phyloP scores from a whole-genome alignment of 208 protist species.

The Naegleria fowleri region DNA sequence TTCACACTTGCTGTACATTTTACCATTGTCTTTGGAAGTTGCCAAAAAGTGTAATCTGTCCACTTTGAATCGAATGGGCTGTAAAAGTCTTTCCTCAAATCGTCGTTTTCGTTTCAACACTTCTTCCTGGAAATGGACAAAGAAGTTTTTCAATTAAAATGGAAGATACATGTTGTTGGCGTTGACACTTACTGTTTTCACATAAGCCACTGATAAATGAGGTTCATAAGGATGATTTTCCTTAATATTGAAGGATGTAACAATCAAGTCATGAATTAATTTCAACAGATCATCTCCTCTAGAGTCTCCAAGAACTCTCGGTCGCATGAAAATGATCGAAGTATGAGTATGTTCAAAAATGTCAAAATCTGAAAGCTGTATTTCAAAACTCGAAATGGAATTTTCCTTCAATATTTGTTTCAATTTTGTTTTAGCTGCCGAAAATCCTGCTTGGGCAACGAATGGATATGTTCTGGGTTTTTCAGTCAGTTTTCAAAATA shows the following conservation, averaged over 20 bases:
- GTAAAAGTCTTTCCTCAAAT: not conserved
- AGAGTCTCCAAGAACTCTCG: not conserved
- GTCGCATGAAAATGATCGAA: not conserved
- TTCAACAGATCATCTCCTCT: not conserved
- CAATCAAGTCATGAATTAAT: not conserved
- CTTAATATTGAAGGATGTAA: not conserved
- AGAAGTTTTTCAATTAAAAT: too few relatives aligned
- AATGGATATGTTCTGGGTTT: not conserved
- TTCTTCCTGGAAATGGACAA: too few relatives aligned
- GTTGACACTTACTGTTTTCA: not conserved
- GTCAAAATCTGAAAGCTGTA: not conserved
- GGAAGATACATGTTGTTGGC: too few relatives aligned
- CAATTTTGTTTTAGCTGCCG: not conserved
- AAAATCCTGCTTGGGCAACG: not conserved
- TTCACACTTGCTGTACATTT: conserved; percentile 5
- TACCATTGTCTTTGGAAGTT: not conserved
- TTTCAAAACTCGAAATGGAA: not conserved
- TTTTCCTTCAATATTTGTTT: not conserved
- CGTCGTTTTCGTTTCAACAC: not conserved
- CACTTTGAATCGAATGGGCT: not conserved
- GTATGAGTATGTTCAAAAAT: not conserved
- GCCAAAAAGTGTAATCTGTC: not conserved
- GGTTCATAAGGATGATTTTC: not conserved
- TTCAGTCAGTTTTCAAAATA: too few relatives aligned
- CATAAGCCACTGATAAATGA: not conserved